phyloP scores from a whole-genome alignment of 129 eudicot genomes.

The Silybum marianum region DNA sequence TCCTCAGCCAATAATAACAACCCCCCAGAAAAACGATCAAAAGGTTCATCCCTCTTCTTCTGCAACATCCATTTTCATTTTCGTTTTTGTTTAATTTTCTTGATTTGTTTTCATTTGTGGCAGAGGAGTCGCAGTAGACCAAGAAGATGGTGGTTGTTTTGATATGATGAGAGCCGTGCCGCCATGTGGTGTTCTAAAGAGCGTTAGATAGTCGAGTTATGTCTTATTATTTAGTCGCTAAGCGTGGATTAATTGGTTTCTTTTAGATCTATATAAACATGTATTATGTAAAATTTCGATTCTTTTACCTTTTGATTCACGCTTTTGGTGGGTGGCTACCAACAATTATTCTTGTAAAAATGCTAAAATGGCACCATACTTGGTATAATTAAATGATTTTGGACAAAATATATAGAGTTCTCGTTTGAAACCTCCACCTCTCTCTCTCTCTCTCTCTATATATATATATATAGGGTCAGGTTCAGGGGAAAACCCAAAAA shows the following conservation, averaged over 20 bases:
- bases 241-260: not conserved
- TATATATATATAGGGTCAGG: too few relatives aligned
- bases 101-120: not conserved
- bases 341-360: too few relatives aligned
- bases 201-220: constrained; percentile 9
- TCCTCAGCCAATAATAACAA: constrained; percentile 57
- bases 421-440: too few relatives aligned
- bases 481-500: too few relatives aligned
- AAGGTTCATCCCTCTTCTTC: constrained; percentile 47
- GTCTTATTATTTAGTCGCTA: constrained; percentile 15
- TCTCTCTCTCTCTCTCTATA: too few relatives aligned
- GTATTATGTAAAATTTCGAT: constrained; percentile 13
- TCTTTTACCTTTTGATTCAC: not conserved
- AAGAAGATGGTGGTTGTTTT: constrained; percentile 41
- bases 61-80: not conserved
- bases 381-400: not conserved
- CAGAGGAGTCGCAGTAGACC: constrained; percentile 32
- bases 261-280: constrained; percentile 16
- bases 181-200: not conserved
- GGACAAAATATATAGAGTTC: too few relatives aligned
- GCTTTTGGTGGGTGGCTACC: too few relatives aligned
- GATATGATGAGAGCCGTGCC: not conserved
- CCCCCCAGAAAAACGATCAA: constrained; percentile 39
- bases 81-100: not conserved
- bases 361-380: not conserved